Conservation (phyloP, 257 asterid species). For the Solanum ossicruentum region DNA sequence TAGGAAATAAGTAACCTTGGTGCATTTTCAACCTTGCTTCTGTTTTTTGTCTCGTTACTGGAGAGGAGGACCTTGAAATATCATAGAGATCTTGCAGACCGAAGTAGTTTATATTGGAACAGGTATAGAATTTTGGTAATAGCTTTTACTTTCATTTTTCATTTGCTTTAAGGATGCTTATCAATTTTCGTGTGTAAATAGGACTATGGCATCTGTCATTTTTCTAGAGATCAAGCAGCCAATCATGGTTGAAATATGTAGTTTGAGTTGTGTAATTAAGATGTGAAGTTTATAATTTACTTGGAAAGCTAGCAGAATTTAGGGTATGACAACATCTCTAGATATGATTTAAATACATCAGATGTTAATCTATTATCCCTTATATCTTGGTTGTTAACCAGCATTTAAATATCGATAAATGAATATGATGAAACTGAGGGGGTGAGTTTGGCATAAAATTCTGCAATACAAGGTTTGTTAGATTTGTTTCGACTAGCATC, state of each 20-base stretch:
- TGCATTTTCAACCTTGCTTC: neutral
- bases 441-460: neutral
- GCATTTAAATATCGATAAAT: neutral
- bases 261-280: neutral
- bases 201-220: neutral
- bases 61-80: neutral
- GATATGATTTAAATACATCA: neutral
- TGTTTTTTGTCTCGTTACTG: neutral
- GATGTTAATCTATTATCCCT: neutral
- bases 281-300: neutral
- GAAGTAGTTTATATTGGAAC: neutral
- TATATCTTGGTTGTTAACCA: neutral
- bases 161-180: neutral
- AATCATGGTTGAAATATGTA: neutral
- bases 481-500: neutral
- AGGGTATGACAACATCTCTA: neutral
- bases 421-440: neutral
- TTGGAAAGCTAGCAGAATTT: neutral
- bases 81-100: neutral
- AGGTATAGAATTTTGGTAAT: neutral
- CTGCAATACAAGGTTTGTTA: neutral
- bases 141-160: neutral
- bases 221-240: neutral
- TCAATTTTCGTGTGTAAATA: neutral
- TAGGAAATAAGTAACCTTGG: neutral